Conservation (phyloP, 1,139 yeast genomes). For the Yueomyces sp. region DNA sequence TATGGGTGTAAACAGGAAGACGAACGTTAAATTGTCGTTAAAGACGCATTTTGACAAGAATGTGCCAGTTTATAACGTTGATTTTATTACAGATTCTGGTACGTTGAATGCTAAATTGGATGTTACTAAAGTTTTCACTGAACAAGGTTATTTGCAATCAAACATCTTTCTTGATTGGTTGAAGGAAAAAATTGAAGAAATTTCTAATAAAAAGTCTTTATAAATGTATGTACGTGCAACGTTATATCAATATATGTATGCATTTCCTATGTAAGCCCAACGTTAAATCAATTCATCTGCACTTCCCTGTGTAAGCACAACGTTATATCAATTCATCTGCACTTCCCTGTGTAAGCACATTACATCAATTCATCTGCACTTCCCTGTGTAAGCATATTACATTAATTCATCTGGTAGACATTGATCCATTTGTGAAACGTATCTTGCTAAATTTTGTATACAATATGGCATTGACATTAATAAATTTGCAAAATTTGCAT, state of each 20-base stretch:
- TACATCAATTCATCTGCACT: slow-evolving; percentile 3
- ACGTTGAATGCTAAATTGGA: slow-evolving; percentile 9
- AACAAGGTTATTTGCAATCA: slow-evolving; percentile 19
- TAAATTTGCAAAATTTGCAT: slow-evolving; percentile 44
- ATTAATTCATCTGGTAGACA: slow-evolving; percentile 16
- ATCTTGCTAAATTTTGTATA: slow-evolving; percentile 34
- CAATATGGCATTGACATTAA: slow-evolving; percentile 41
- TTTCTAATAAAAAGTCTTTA: slow-evolving; percentile 6
- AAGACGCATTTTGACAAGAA: slow-evolving; percentile 7
- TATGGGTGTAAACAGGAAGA: slow-evolving; percentile 35
- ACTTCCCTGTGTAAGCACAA: no score
- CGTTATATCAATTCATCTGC: no score
- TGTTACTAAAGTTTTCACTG: slow-evolving; percentile 19
- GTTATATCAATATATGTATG: no score
- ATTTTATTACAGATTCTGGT: not conserved
- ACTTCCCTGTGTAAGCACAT: no score
- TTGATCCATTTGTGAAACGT: slow-evolving; percentile 25
- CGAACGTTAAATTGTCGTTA: slow-evolving; percentile 7
- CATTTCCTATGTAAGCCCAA: no score
- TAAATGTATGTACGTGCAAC: no score
- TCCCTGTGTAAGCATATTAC: no score
- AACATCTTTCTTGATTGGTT: slow-evolving; percentile 17
- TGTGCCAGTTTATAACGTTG: slow-evolving; percentile 10
- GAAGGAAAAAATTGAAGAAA: slow-evolving; percentile 12
- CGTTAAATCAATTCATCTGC: no score